These are phyloP conservation scores for Trifolium repens DNA, from an alignment of 306 rosid genomes.

Conservation along the genomic window DNA sequence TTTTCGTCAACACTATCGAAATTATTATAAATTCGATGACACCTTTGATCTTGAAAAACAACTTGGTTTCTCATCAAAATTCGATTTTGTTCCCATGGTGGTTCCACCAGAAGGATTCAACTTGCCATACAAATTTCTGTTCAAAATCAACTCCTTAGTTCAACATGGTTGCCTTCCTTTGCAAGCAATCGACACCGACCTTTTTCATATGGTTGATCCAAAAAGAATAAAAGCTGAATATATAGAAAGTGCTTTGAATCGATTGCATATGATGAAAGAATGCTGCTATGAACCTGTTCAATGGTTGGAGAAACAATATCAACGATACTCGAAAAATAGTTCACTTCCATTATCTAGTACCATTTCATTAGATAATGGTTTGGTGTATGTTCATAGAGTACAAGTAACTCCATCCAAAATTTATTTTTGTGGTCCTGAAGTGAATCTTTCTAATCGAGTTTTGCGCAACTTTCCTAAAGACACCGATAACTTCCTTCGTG, in stretches of 20 bases:
- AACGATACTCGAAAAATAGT: slow-evolving; percentile 55
- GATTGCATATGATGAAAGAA: slow-evolving; percentile 54
- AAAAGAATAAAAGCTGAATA: slow-evolving; percentile 35
- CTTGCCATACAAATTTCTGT: slow-evolving; percentile 62
- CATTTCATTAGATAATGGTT: slow-evolving; percentile 63
- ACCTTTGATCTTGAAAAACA: slow-evolving; percentile 39
- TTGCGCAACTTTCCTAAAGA: slow-evolving; percentile 53
- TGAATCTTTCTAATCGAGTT: slow-evolving; percentile 82
- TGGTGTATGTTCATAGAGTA: slow-evolving; percentile 72
- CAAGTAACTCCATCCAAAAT: slow-evolving; percentile 73
- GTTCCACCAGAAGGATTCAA: slow-evolving; percentile 52
- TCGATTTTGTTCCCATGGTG: slow-evolving; percentile 60
- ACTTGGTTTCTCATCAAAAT: slow-evolving; percentile 44
- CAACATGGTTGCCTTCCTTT: slow-evolving; percentile 71
- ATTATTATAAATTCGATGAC: slow-evolving; percentile 48
- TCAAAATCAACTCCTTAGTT: slow-evolving; percentile 60
- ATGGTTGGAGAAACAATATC: slow-evolving; percentile 66
- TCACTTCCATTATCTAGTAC: slow-evolving; percentile 26
- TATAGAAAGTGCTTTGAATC: slow-evolving; percentile 63
- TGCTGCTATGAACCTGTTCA: slow-evolving; percentile 66
- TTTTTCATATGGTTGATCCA: slow-evolving; percentile 63
- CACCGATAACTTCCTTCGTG: slow-evolving; percentile 71
- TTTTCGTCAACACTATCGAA: slow-evolving; percentile 53
- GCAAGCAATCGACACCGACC: slow-evolving; percentile 43
- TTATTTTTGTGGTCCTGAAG: slow-evolving; percentile 75